phyloP scores from a whole-genome alignment of 73 alveolate species.

The Paramecium primaurelia region DNA sequence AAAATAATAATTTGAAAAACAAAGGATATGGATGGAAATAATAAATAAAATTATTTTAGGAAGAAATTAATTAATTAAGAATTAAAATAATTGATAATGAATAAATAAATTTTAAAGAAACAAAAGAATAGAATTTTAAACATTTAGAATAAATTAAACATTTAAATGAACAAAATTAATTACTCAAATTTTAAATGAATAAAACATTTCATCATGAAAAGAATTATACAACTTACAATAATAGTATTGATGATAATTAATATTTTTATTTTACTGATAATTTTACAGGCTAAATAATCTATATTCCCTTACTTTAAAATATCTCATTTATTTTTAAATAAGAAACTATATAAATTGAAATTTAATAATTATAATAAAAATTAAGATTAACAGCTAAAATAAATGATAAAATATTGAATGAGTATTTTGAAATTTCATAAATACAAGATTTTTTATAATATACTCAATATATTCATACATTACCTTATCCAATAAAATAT shows the following conservation, averaged over 20 bases:
- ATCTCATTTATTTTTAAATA: neutral
- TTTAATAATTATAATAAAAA: neutral
- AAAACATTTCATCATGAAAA: neutral
- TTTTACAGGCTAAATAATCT: neutral
- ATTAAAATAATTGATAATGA: neutral
- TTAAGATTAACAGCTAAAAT: neutral
- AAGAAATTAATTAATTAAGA: neutral
- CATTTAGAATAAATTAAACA: neutral
- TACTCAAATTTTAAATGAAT: neutral
- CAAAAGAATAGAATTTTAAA: neutral
- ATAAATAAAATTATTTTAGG: neutral
- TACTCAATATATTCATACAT: neutral
- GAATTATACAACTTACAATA: neutral
- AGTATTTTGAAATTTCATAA: neutral
- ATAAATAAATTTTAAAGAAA: neutral
- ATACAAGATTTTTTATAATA: neutral
- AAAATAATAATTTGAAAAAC: neutral
- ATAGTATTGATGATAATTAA: slow-evolving; percentile 1
- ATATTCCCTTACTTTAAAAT: neutral
- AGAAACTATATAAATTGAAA: neutral
- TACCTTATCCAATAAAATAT: slow-evolving; percentile 22
- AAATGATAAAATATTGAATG: neutral
- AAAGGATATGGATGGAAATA: neutral
- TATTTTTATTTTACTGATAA: neutral
- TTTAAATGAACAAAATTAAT: neutral